Conservation (phyloP, 345 rosid species). For the Eucalyptus dawsonii region DNA sequence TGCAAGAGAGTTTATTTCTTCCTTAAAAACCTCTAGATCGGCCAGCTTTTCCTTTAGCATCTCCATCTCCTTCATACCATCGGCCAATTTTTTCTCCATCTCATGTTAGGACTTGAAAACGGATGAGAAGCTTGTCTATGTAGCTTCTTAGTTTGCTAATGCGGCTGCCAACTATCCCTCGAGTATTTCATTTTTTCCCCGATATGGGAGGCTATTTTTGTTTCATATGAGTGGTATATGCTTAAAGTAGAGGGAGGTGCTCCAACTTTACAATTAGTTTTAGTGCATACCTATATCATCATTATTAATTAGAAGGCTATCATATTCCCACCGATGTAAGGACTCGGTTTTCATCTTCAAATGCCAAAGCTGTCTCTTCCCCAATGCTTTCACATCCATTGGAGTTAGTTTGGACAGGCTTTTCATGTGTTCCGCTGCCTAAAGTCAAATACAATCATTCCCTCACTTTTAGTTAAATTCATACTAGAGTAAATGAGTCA, state of each 20-base stretch:
- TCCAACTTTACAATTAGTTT: constrained; percentile 31
- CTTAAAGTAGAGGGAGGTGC: constrained; percentile 32
- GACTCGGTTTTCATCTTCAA: constrained; percentile 24
- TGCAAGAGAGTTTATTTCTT: constrained; percentile 40
- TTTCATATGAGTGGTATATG: constrained; percentile 51
- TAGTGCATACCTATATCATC: constrained; percentile 19
- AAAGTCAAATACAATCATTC: constrained; percentile 5
- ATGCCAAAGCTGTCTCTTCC: constrained; percentile 32
- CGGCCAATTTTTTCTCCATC: constrained; percentile 56
- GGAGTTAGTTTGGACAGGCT: no score
- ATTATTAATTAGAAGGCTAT: constrained; percentile 9
- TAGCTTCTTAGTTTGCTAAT: constrained; percentile 48
- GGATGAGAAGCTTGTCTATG: constrained; percentile 55
- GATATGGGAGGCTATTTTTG: constrained; percentile 53
- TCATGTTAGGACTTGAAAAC: constrained; percentile 64
- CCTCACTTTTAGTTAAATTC: neutral
- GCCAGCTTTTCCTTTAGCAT: constrained; percentile 76
- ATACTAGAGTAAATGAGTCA: neutral
- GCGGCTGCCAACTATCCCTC: constrained; percentile 69
- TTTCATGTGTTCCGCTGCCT: constrained; percentile 16
- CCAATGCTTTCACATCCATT: constrained; percentile 18
- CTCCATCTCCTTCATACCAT: constrained; percentile 60
- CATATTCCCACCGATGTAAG: constrained; percentile 12
- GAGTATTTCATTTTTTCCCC: constrained; percentile 26
- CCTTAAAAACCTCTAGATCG: constrained; percentile 62